phyloP scores from a whole-genome alignment of 441 rosid species.

The Adansonia grandidieri region DNA sequence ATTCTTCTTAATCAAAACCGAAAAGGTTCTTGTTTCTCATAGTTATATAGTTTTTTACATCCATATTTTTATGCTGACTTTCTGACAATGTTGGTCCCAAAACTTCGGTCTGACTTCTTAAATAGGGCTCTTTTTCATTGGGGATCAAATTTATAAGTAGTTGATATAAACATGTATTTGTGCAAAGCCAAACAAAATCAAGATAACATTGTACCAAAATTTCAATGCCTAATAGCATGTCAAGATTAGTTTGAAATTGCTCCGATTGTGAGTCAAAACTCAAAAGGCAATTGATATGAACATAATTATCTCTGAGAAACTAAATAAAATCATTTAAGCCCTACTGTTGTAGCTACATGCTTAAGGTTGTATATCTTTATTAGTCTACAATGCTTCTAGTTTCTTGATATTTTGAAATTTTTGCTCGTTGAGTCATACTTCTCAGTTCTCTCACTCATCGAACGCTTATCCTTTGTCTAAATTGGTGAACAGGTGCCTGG shows the following conservation, averaged over 20 bases:
- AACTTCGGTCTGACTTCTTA: too few species aligned
- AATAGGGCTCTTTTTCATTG: neutral
- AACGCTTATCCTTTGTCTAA: neutral
- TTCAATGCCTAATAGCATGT: neutral
- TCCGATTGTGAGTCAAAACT: neutral
- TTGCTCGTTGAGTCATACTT: neutral
- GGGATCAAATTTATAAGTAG: neutral
- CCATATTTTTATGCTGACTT: neutral
- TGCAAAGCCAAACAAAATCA: neutral
- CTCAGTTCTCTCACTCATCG: neutral
- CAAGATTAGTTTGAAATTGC: neutral
- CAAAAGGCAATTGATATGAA: neutral
- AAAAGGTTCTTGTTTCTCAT: neutral
- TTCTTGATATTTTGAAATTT: constrained; percentile 15
- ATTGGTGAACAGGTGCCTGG: constrained; percentile 15
- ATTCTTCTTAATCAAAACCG: neutral
- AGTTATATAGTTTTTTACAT: neutral
- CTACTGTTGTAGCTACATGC: constrained; percentile 4
- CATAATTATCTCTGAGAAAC: neutral
- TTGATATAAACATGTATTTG: neutral
- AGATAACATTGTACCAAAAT: neutral
- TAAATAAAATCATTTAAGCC: neutral
- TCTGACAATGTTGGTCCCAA: neutral
- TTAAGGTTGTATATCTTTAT: neutral
- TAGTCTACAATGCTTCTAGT: neutral